These are phyloP conservation scores for Tolypocladium ovalisporum DNA, from an alignment of 2,329 filamentous ascomycete genomes.

Conservation along the genomic window DNA sequence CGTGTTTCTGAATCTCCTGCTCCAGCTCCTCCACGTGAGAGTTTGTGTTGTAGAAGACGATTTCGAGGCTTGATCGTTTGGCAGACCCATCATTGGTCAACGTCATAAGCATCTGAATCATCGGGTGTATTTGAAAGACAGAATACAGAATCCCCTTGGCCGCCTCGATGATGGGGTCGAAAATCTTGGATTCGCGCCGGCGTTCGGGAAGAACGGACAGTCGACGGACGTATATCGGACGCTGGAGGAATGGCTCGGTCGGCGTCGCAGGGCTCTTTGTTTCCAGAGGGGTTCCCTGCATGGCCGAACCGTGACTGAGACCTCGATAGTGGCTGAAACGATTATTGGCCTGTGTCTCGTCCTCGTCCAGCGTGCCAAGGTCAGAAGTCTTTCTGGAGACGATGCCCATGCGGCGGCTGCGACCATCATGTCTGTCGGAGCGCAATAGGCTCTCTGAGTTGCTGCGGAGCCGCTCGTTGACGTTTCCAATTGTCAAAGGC, in stretches of 20 bases:
- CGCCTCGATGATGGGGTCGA: slow-evolving; percentile 51
- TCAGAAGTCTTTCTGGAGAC: slow-evolving; percentile 50
- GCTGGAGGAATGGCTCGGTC: slow-evolving; percentile 43
- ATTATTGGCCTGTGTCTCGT: slow-evolving; percentile 52
- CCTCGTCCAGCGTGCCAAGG: slow-evolving; percentile 52
- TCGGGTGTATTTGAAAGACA: slow-evolving; percentile 57
- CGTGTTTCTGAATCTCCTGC: slow-evolving; percentile 52
- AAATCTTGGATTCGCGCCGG: slow-evolving; percentile 48
- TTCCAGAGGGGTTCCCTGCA: slow-evolving; percentile 38
- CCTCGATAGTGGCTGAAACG: slow-evolving; percentile 57
- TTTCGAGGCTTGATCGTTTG: slow-evolving; percentile 53
- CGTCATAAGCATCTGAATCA: slow-evolving; percentile 54
- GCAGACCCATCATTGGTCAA: slow-evolving; percentile 49
- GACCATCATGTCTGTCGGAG: slow-evolving; percentile 39
- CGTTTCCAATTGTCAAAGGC: slow-evolving; percentile 56
- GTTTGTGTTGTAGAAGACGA: slow-evolving; percentile 58
- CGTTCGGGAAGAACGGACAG: slow-evolving; percentile 54
- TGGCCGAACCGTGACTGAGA: slow-evolving; percentile 57
- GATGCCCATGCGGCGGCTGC: slow-evolving; percentile 53
- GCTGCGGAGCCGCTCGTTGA: slow-evolving; percentile 56
- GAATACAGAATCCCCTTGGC: slow-evolving; percentile 58
- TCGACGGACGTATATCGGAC: slow-evolving; percentile 52
- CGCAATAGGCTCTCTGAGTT: slow-evolving; percentile 53
- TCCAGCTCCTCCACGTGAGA: slow-evolving; percentile 56
- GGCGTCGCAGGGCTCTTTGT: slow-evolving; percentile 48